phyloP scores from a whole-genome alignment of 1,139 yeast species.

The Spathaspora sp. region DNA sequence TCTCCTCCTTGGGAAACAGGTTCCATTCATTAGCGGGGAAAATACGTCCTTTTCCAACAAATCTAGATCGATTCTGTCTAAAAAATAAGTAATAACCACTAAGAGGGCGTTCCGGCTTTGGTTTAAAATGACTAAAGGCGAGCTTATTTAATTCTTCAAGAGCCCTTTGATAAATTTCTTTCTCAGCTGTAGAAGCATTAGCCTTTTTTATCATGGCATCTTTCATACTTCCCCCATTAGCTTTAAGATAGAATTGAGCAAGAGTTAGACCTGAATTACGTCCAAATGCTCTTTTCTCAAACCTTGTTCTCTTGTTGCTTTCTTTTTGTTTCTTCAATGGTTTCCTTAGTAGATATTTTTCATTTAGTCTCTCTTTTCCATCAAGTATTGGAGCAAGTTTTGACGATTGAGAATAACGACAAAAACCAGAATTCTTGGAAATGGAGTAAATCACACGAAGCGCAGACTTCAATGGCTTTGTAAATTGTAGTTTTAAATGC shows the following conservation, averaged over 20 bases:
- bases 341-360: too few species aligned
- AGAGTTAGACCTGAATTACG: neutral
- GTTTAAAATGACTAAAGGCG: neutral
- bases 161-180: neutral
- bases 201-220: neutral
- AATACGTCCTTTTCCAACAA: neutral
- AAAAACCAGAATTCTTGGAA: too few species aligned
- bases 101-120: neutral
- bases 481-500: too few species aligned
- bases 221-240: neutral
- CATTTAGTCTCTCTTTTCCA: too few species aligned
- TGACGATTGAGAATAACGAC: too few species aligned
- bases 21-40: neutral
- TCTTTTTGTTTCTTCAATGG: too few species aligned
- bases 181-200: neutral
- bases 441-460: too few species aligned
- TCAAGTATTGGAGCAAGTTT: too few species aligned
- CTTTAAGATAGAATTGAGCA: neutral
- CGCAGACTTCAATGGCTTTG: too few species aligned
- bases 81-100: neutral
- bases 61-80: too few species aligned
- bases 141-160: neutral
- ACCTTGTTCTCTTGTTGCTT: neutral
- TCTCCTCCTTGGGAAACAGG: neutral
- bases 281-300: neutral